Base-by-base conservation (phyloP, 305 asterid species). In the Fraxinus platypoda region DNA sequence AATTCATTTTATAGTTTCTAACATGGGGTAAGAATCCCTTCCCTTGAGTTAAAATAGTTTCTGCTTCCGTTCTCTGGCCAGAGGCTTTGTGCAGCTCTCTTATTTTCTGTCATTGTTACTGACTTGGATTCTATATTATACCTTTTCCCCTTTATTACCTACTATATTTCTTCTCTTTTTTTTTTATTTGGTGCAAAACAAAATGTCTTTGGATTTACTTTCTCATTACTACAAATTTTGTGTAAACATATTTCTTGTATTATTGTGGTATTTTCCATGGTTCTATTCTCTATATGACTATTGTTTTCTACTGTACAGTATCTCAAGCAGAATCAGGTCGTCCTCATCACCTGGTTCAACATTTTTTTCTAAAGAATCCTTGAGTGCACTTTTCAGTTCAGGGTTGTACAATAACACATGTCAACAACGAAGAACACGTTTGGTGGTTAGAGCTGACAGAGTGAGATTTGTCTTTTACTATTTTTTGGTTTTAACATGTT, bases 371-470 rank as follows among this genome's bases (percentile, higher is more conserved):
- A 92, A 84, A 89, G 92, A 90, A 80, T 90, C 97, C 34, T 76
- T 86, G 75, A 87, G 85, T 86, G 87, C 86, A 19, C 89, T 94
- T 83, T 91, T 87, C 86, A 85, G 85, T 81, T 88, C 94, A n/a
- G 85, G 85, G 54, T 79, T 90, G 64, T 78, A 23, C 89, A 87
- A 64, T 38, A 87, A 54, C 81, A 76, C 88, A 68, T 81, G 87
- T 77, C 93, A 75, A 81, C 87, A 88, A 46, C 94, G 97, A 85
- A 94, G 93, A 73, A 76, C 88, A 75, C 88, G 89, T 19, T 85
- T 97, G 75, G 82, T 91, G 76, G 97, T 93, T 89, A 93, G 98
- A 90, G 98, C 99, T 81, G 95, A 89, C 23, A 88, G 85, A 78
- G 99, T 97, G 81, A 90, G 98, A 84, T 37, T 49, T 78, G 21